Percentiles rank a stretch among this genome's conserved stretches.
Conservation (phyloP, 257 asterid species). For the Solanum ossicruentum region DNA sequence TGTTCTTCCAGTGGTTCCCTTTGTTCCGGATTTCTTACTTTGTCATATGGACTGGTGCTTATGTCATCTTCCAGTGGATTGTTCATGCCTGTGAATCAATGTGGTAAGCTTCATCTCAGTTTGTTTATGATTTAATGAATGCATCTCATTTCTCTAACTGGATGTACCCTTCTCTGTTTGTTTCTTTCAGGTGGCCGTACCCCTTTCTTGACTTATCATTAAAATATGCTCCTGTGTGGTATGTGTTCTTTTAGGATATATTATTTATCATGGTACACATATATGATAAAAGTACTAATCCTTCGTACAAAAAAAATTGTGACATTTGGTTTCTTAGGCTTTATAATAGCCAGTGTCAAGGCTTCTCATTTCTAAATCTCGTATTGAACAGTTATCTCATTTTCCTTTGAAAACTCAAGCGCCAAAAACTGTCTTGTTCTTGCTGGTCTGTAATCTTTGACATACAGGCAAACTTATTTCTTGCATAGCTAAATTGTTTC, state of each 20-base stretch:
- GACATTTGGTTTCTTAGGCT: background rate
- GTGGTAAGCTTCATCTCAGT: constrained; percentile 32
- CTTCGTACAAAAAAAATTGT: background rate
- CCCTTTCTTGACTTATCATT: constrained; percentile 75
- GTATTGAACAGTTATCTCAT: background rate
- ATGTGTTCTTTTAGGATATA: constrained; percentile 6
- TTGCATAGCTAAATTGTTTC: background rate
- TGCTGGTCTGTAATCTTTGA: background rate
- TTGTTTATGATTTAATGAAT: background rate
- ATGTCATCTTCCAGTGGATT: constrained; percentile 83
- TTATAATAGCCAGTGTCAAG: background rate
- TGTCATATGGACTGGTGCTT: constrained; percentile 53
- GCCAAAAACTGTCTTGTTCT: background rate
- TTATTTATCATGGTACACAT: background rate
- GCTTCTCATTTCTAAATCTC: background rate
- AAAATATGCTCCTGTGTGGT: constrained; percentile 57
- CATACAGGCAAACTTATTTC: background rate
- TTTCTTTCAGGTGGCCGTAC: constrained; percentile 88
- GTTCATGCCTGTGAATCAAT: constrained; percentile 49
- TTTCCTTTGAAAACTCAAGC: background rate
- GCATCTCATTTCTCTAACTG: background rate
- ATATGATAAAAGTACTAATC: background rate
- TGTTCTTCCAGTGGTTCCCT: constrained; percentile 52
- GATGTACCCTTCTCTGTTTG: background rate
- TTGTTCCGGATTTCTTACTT: constrained; percentile 79